These are phyloP conservation scores for Fusarium bulbicola DNA, from an alignment of 2,329 filamentous ascomycete genomes.

Conservation along the genomic window DNA sequence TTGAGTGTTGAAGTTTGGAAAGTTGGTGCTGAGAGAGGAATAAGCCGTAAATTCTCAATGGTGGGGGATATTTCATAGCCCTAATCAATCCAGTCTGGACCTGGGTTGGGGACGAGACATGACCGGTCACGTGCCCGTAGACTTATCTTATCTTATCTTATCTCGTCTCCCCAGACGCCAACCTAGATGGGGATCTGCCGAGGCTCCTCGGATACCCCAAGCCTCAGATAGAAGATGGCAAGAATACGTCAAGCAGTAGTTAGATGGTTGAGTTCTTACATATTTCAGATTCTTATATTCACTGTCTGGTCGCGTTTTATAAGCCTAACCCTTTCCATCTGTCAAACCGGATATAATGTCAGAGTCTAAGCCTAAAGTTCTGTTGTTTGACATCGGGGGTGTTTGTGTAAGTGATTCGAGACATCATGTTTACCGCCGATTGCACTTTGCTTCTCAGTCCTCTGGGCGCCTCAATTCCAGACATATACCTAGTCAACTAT, in stretches of 20 bases:
- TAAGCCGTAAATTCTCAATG: slow-evolving; percentile 43
- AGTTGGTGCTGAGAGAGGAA: slow-evolving; percentile 45
- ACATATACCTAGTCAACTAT: too few relatives aligned
- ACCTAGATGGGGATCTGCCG: slow-evolving; percentile 34
- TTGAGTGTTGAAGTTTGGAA: slow-evolving; percentile 48
- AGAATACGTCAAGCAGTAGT: not conserved
- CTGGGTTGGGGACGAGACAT: slow-evolving; percentile 54
- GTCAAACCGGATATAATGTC: slow-evolving; percentile 3
- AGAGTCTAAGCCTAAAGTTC: slow-evolving; percentile 69
- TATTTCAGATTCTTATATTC: slow-evolving; percentile 27
- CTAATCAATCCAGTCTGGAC: slow-evolving; percentile 47
- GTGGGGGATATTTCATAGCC: slow-evolving; percentile 55
- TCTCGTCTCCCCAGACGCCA: not conserved
- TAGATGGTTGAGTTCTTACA: not conserved
- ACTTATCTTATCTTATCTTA: slow-evolving; percentile 22
- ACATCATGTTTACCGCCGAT: not conserved
- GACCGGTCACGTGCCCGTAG: slow-evolving; percentile 34
- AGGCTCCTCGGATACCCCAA: slow-evolving; percentile 35
- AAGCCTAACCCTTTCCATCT: not conserved
- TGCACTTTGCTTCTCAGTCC: not conserved
- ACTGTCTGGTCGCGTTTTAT: not conserved
- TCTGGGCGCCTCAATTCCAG: not conserved
- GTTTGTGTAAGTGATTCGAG: slow-evolving; percentile 79
- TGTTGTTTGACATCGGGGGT: slow-evolving; percentile 95
- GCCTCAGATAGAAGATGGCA: slow-evolving; percentile 6